phyloP scores from a whole-genome alignment of 805 yeast species.

The Yarrowia keelungensis region DNA sequence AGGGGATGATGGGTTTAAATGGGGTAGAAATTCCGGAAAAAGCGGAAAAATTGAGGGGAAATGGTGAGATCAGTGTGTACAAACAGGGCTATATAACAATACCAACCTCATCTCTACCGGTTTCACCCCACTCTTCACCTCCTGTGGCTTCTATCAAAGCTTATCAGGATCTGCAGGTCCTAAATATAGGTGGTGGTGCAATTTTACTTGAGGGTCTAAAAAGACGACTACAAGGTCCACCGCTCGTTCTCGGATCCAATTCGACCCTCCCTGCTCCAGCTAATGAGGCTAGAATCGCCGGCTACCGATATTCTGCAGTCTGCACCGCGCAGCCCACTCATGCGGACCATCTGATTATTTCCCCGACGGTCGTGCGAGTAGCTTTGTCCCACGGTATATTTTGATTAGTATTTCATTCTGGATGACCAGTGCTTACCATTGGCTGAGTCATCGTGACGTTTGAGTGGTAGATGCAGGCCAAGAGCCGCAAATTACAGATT shows the following conservation, averaged over 20 bases:
- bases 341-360: slow-evolving; percentile 1
- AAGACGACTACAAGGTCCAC: too few species aligned
- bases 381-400: background rate
- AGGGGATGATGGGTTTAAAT: too few species aligned
- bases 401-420: background rate
- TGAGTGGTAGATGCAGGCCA: too few species aligned
- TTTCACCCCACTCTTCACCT: too few species aligned
- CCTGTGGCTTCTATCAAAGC: slow-evolving; percentile 16
- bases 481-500: too few species aligned
- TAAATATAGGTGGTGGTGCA: slow-evolving; percentile 3
- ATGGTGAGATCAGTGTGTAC: too few species aligned
- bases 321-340: slow-evolving; percentile 1
- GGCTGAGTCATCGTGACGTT: slow-evolving; percentile 10
- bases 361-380: background rate
- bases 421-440: background rate
- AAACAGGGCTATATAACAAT: too few species aligned
- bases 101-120: too few species aligned
- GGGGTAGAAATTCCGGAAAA: background rate
- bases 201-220: too few species aligned
- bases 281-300: background rate
- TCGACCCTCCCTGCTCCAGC: background rate
- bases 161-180: slow-evolving; percentile 26
- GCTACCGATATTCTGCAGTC: background rate
- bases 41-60: too few species aligned
- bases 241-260: too few species aligned